Base-by-base conservation (phyloP, 169 alveolate species). In the Fabrea salina region DNA sequence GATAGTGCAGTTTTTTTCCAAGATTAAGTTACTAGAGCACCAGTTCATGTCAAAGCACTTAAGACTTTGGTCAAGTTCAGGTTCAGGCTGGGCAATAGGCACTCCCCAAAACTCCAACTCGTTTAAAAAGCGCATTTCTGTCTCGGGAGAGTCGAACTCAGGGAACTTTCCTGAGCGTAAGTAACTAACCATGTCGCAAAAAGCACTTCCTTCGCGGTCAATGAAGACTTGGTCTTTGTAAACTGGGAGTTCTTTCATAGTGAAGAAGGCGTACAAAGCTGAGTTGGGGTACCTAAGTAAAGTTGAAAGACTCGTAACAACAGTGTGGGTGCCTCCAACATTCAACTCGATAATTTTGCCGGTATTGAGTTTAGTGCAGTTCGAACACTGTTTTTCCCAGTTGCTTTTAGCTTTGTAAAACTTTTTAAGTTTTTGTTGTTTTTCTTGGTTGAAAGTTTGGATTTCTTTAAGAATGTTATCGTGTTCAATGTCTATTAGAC, bases 91-190 rank as follows among this genome's bases (percentile, higher is more conserved):
- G 59, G 82, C 70, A 33, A 71, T 50, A 13, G 94, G 91, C 19
- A 89, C 85, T 82, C 81, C 84, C 90, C 94, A 89, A 72, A 74
- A 89, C 8, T 89, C 91, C 51, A 86, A 71, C 78, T 89, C 94
- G 43, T 89, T 91, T 44, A 61, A 61, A 64, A 89, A 89, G 25
- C 40, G 50, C 32, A 74, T 25, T 54, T 85, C 86, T 80, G 75
- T 67, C 33, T 75, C 56, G 11, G 82, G 81, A 41, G 56, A 35
- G 68, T 77, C 82, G 59, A 89, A 85, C 27, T 59, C 67, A 4
- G 94, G 94, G 19, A 89, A 19, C 58, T 82, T 80, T 33, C 84
- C 86, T 53, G 80, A 85, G 40, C 94, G 59, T 30, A 89, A 82
- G 39, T 76, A 89, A 35, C 76, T 66, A 2, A 89, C 71, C 25